phyloP scores from a whole-genome alignment of 257 asterid genomes.

The Lantana camara region DNA sequence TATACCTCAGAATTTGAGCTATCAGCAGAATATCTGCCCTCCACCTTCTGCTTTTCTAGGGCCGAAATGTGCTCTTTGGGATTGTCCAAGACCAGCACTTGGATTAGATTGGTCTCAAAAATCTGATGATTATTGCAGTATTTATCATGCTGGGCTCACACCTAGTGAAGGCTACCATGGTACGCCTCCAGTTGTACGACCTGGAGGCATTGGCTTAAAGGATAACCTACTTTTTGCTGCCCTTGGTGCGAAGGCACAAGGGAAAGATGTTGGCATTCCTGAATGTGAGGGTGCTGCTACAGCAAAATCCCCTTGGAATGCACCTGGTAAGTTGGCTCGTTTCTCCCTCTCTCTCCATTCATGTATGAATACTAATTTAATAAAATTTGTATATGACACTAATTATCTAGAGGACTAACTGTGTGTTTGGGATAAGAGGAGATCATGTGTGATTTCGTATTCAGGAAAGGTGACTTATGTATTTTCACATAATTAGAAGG shows the following conservation, averaged over 20 bases:
- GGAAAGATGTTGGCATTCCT: conserved; percentile 87
- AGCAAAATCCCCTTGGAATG: conserved; percentile 97
- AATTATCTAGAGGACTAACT: too few relatives aligned
- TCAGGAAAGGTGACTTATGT: too few relatives aligned
- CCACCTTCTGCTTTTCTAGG: conserved; percentile 95
- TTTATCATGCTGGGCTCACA: conserved; percentile 64
- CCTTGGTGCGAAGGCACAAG: conserved; percentile 77
- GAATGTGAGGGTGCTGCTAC: conserved; percentile 99
- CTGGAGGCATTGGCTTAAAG: conserved; percentile 88
- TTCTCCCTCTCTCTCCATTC: background rate
- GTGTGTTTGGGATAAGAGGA: too few relatives aligned
- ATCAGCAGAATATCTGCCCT: conserved; percentile 59
- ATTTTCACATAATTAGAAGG: too few relatives aligned
- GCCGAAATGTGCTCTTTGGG: conserved; percentile 97
- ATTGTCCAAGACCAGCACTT: conserved; percentile 64
- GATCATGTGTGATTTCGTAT: too few relatives aligned
- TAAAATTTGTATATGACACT: too few relatives aligned
- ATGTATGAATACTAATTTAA: too few relatives aligned
- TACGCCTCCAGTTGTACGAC: conserved; percentile 76
- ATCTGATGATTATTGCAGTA: conserved; percentile 56
- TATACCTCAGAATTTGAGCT: conserved; percentile 51
- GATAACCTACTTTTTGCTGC: conserved; percentile 90
- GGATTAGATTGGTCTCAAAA: conserved; percentile 52
- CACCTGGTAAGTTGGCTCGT: conserved; percentile 60
- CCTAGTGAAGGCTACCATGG: conserved; percentile 82